phyloP scores from a whole-genome alignment of 208 protist species.

The Trypanosoma avium region DNA sequence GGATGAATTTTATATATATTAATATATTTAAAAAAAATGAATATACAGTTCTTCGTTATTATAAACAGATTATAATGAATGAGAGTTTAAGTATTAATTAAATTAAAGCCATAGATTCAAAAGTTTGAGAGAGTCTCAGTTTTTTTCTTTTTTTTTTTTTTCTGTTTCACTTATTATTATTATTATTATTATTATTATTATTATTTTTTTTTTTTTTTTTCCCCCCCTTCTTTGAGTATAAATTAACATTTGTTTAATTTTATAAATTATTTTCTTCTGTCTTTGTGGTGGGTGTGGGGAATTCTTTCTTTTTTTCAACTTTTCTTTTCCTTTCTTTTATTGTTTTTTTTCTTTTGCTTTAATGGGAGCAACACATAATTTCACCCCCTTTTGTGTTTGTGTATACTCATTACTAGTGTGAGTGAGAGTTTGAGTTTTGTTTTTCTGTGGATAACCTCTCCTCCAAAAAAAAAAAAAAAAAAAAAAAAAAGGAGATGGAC shows the following conservation, averaged over 20 bases:
- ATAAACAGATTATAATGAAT: no score
- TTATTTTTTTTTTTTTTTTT: constrained; percentile 5
- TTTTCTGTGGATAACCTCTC: no score
- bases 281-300: background rate
- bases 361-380: background rate
- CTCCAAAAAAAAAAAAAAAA: background rate
- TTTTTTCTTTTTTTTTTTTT: background rate
- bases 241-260: background rate
- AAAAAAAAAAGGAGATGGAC: constrained; percentile 42
- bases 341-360: background rate
- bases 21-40: no score
- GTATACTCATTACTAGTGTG: background rate
- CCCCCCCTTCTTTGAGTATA: background rate
- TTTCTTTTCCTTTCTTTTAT: background rate
- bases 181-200: background rate
- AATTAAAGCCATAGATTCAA: no score
- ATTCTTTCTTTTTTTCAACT: background rate
- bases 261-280: background rate
- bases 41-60: no score
- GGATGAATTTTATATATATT: background rate
- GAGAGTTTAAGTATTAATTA: no score
- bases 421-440: no score
- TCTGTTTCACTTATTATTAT: constrained; percentile 3
- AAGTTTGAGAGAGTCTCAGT: background rate
- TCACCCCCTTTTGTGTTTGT: background rate